Evolutionary conservation across 2,329 filamentous ascomycete genomes (phyloP), one percentile per base, ranked within the genome.

Genomic region (Hymenoscyphus scutula): DNA sequence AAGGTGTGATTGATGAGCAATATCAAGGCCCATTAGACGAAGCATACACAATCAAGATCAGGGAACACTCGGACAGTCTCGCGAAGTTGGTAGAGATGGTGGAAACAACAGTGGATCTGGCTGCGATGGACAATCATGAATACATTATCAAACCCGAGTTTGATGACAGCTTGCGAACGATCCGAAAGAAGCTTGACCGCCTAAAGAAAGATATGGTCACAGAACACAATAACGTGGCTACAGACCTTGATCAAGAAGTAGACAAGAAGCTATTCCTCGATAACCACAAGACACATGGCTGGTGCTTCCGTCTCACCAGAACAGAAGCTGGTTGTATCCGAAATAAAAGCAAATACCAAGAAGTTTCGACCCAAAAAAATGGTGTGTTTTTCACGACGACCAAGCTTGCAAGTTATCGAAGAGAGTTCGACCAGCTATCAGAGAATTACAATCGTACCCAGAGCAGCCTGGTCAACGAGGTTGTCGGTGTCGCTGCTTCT

Each of bases 81-180:
- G 88, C 84, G 29, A 97, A 92, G 74, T 81, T 99, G 11, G 91
- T 94, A 72, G 95, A 99, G 74, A 97, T 99, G 92, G 95, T 99
- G 0, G 95, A 99, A 79, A 97, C 95, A 1, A 99, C 96, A 0
- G 93, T 99, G 15, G 95, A 99, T 72, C 84, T 99, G 0, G 91
- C 97, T 62, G 95, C 95, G 2, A 84, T 99, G 11, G 94, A 99
- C 72, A 92, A 95, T 68, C 95, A 99, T 73, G 95, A 99, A 74
- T 99, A 96, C 77, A 94, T 97, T 71, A 99, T 99, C 83, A 99
- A 98, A 77, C 91, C 96, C 0, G 95, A 99, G 73, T 99, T 97
- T 67, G 95, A 99, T 72, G 92, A 97, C 63, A 85, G 88, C 60
- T 81, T 99, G 41, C 87, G 89, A 19, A 86, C 91, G n/a, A 96